Base-by-base conservation (phyloP, 768 basidiomycete species). In the Lactarius indigo region DNA sequence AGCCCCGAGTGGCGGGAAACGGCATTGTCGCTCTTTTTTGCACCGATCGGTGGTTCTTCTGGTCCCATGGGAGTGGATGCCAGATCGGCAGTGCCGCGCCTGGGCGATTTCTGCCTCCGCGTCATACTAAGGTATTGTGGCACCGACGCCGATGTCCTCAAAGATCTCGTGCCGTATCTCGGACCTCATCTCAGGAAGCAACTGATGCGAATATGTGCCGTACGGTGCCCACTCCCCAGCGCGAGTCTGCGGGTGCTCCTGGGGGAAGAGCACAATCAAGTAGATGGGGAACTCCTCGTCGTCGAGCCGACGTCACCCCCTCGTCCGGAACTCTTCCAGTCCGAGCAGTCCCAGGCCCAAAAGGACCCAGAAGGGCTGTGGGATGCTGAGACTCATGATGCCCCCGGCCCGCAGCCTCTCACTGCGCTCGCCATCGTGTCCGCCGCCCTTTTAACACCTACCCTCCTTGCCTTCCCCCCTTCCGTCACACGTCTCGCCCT, bases 401-500 rank as follows among this genome's bases (percentile, higher is more conserved):
- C n/a, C n/a, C 58, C 52, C n/a, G 28, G 44, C 41, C 33, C 39
- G 37, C 61, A 41, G 30, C 30, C 41, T 33, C 62, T 59, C 31
- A 61, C 54, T 37, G 59, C 58, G 47, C 77, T 91, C 56, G 74
- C 83, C 12, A 75, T 90, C 17, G 69, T 90, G 41, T 83, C 82
- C 20, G 76, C 81, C 6, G 75, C 77, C 12, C 73, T 92, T 35
- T 70, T 80, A 3, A 74, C 78, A 1, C 76, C 81, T 2, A 78
- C 79, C 1, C 68, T 87, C 26, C 77, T 84, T 57, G 76, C 81
- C 41, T 77, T 90, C 44, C 89, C 89, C 1, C 83, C 83, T 13
- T 89, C 89, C 4, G 75, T 91, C 55, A 89, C 87, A 1, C 84
- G 80, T 58, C 77, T 91, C 52, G 84, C 83, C 23, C 80, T 91